Percentiles rank a stretch among this genome's conserved stretches.
These are phyloP conservation scores for Aureobasidium musti DNA, from an alignment of 2,329 filamentous ascomycete genomes.

Conservation along the genomic window DNA sequence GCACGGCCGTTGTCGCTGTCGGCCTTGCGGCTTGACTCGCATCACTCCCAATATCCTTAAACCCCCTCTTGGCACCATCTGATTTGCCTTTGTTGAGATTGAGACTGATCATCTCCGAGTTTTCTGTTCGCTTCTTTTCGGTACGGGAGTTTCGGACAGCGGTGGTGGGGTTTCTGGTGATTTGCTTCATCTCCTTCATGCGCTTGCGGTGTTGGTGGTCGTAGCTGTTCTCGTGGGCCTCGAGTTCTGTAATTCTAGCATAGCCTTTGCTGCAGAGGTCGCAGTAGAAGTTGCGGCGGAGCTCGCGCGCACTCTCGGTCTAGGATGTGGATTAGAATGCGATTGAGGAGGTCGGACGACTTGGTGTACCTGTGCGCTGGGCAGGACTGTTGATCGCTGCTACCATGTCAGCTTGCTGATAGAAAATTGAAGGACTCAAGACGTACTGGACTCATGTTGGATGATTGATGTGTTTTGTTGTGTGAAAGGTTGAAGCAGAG, in stretches of 20 bases:
- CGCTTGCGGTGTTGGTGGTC: conserved; percentile 94
- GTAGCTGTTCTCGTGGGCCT: conserved; percentile 90
- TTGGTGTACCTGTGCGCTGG: conserved; percentile 23
- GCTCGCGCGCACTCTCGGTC: conserved; percentile 27
- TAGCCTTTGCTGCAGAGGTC: conserved; percentile 92
- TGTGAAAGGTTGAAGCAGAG: background rate
- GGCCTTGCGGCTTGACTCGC: background rate
- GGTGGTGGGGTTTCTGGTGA: conserved; percentile 70
- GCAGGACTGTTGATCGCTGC: conserved; percentile 26
- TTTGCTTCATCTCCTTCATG: conserved; percentile 82
- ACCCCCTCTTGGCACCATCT: conserved; percentile 24
- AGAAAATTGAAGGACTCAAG: background rate
- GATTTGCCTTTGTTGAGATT: conserved; percentile 27
- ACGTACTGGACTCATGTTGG: conserved; percentile 30
- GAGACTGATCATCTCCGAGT: conserved; percentile 30
- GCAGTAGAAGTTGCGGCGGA: conserved; percentile 40
- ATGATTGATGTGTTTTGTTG: background rate
- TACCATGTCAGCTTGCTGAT: background rate
- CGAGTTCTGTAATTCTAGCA: conserved; percentile 91
- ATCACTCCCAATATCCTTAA: conserved; percentile 26
- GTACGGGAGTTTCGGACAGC: conserved; percentile 66
- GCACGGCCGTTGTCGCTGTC: background rate
- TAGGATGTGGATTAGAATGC: background rate
- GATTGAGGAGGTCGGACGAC: background rate
- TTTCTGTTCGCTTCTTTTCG: conserved; percentile 46